Evolutionary conservation across 2,329 filamentous ascomycete species (phyloP), one percentile per base, ranked within the genome.

Genomic region (Paecilomyces sp.): DNA sequence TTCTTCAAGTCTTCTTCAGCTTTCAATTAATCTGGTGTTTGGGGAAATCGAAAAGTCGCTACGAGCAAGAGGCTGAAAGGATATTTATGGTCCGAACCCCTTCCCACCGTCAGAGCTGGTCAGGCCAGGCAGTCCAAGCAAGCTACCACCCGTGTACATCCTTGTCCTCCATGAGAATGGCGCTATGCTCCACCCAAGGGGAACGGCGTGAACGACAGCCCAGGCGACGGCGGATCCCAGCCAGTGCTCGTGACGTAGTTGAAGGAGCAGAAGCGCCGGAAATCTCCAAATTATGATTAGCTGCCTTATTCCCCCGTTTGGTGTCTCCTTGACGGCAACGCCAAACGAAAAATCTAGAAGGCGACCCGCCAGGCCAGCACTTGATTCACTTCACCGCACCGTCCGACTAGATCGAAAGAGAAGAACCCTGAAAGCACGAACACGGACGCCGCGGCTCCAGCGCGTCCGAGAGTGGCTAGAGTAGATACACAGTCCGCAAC

Each of bases 291-390:
- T 53, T 30, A n/a, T 53, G 51, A 53, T 53, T 53, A 53, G 51
- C 24, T 53, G 51, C 51, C 51, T 53, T 53, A 22, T 53, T 30
- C 51, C 51, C 50, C 28, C 51, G 6, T 53, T 53, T 30, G 51
- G 31, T 33, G 5, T 33, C 31, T 33, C 31, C 31, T 33, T 33
- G 31, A 33, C 31, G 31, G 31, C 31, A 30, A 30, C 22, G 22
- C 51, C 41, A 47, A 53, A 53, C 51, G 51, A 53, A 53, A 53
- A 53, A 53, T 53, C 51, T 53, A 53, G 51, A 53, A 53, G 51
- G 51, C 51, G 51, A 53, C 51, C 28, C 22, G 51, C 28, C 13
- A 5, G 13, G 24, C 18, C 51, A 22, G 51, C 51, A 53, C 15
- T 47, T 47, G 41, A 47, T 47, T 47, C 41, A 47, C 41, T 47